Evolutionary conservation across 768 basidiomycete species (phyloP).

Genomic region (Leccinum uliginosum): DNA sequence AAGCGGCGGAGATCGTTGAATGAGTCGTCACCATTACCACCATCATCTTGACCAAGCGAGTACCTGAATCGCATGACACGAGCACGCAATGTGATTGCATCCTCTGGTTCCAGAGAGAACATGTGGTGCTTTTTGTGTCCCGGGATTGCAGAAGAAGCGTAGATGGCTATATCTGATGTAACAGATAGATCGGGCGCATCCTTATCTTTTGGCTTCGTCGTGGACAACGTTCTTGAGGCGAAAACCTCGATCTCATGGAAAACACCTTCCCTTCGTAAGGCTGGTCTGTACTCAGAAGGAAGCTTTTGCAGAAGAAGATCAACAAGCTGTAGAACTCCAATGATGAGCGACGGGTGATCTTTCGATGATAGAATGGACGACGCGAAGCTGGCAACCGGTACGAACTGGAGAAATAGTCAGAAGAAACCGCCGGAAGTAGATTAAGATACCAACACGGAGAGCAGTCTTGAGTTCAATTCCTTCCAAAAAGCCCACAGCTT

Average conservation of each 20-base stretch:
- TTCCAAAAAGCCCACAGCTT: slow-evolving; percentile 87
- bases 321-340: slow-evolving; percentile 87
- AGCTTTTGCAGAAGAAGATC: slow-evolving; percentile 86
- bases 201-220: slow-evolving; percentile 48
- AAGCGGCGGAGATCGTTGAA: slow-evolving; percentile 60
- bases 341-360: slow-evolving; percentile 83
- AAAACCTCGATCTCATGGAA: slow-evolving; percentile 88
- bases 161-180: slow-evolving; percentile 34
- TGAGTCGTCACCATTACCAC: slow-evolving; percentile 51
- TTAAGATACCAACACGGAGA: slow-evolving; percentile 57
- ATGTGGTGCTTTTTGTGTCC: slow-evolving; percentile 70
- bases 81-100: slow-evolving; percentile 89
- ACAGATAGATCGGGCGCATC: slow-evolving; percentile 32
- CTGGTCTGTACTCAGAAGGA: slow-evolving; percentile 78
- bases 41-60: slow-evolving; percentile 52
- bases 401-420: slow-evolving; percentile 50
- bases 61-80: slow-evolving; percentile 85
- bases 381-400: slow-evolving; percentile 93
- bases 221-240: slow-evolving; percentile 58
- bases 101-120: slow-evolving; percentile 74
- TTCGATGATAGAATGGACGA: slow-evolving; percentile 90
- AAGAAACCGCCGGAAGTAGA: neutral
- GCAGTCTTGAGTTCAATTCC: slow-evolving; percentile 68
- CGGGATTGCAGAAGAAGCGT: slow-evolving; percentile 46
- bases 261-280: slow-evolving; percentile 93